A percentile compares a stretch with the other conserved stretches of the same genome.
Conservation (phyloP, 805 yeast species). For the Ogataea paradorogensis region DNA sequence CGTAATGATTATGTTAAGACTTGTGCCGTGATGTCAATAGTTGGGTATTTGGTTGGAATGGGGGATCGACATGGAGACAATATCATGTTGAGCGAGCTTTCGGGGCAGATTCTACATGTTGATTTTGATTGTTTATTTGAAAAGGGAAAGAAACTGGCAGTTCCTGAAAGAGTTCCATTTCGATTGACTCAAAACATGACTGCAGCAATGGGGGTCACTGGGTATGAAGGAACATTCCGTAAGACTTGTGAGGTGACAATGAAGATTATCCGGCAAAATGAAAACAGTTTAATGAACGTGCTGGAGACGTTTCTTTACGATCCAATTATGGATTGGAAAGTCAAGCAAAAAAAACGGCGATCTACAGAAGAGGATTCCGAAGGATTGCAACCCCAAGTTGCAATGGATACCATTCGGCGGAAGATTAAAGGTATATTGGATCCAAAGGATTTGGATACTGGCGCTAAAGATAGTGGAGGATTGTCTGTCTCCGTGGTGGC, state of each 20-base stretch:
- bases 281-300: slow-evolving; percentile 81
- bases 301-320: slow-evolving; percentile 91
- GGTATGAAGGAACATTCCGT: slow-evolving; percentile 87
- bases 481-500: slow-evolving; percentile 88
- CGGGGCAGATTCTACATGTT: slow-evolving; percentile 85
- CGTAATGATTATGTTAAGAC: slow-evolving; percentile 73
- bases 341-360: slow-evolving; percentile 36
- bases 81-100: slow-evolving; percentile 64
- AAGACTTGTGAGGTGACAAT: slow-evolving; percentile 83
- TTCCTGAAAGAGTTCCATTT: slow-evolving; percentile 95
- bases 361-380: slow-evolving; percentile 22
- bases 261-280: slow-evolving; percentile 67
- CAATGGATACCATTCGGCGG: slow-evolving; percentile 67
- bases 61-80: slow-evolving; percentile 98
- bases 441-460: slow-evolving; percentile 48
- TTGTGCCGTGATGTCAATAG: slow-evolving; percentile 95
- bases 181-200: slow-evolving; percentile 83
- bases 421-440: slow-evolving; percentile 82
- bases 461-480: slow-evolving; percentile 44
- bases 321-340: slow-evolving; percentile 78
- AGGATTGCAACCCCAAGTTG: slow-evolving; percentile 55
- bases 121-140: slow-evolving; percentile 97
- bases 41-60: slow-evolving; percentile 87
- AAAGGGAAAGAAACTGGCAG: slow-evolving; percentile 65
- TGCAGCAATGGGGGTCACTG: slow-evolving; percentile 82